A percentile compares a stretch with the other conserved stretches of the same genome.
phyloP scores from a whole-genome alignment of 1,139 yeast species.

The Blastobotrys ciferrii region DNA sequence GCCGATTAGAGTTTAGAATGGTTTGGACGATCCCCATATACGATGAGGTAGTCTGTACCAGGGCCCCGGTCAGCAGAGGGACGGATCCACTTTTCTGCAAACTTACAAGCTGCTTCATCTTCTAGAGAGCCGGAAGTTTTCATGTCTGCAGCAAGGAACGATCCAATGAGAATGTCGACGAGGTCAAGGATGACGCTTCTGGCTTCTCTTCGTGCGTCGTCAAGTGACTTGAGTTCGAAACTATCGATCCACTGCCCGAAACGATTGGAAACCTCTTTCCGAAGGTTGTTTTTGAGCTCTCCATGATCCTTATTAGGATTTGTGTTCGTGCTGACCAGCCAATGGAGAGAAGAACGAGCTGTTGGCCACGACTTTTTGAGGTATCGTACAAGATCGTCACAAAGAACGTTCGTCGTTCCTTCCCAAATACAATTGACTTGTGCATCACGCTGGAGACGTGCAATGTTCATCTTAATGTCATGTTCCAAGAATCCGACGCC shows the following conservation, averaged over 20 bases:
- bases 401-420: constrained; percentile 37
- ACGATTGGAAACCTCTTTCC: constrained; percentile 11
- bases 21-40: not conserved
- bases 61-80: constrained; percentile 4
- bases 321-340: constrained; percentile 10
- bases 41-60: constrained; percentile 1
- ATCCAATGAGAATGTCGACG: constrained; percentile 25
- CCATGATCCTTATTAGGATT: constrained; percentile 11
- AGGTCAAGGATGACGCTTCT: constrained; percentile 25
- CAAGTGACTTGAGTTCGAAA: constrained; percentile 19
- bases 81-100: constrained; percentile 9
- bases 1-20: not conserved
- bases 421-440: constrained; percentile 38
- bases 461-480: constrained; percentile 33
- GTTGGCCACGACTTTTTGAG: constrained; percentile 20
- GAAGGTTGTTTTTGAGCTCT: constrained; percentile 11
- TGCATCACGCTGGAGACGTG: constrained; percentile 31
- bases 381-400: constrained; percentile 32
- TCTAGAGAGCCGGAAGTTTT: not conserved
- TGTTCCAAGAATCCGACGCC: constrained; percentile 37
- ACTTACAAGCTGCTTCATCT: constrained; percentile 1
- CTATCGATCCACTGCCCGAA: constrained; percentile 16
- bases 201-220: constrained; percentile 21
- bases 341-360: constrained; percentile 16
- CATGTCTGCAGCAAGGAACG: constrained; percentile 22